phyloP scores from a whole-genome alignment of 2,329 filamentous ascomycete genomes.

The Stachybotrys elegans region DNA sequence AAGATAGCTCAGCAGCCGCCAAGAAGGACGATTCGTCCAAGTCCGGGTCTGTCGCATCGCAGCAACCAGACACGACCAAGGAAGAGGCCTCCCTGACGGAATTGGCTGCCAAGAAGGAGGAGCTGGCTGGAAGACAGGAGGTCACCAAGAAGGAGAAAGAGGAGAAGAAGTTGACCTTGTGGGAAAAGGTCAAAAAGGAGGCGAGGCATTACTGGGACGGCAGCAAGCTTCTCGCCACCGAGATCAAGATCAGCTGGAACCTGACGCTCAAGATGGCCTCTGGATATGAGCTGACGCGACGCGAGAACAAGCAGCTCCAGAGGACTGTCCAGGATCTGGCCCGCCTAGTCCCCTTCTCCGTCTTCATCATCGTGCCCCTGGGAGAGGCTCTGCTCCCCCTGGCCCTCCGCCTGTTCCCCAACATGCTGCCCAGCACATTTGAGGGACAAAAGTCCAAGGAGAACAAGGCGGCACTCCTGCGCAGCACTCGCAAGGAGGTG shows the following conservation, averaged over 20 bases:
- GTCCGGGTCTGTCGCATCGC: slow-evolving; percentile 20
- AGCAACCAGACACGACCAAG: slow-evolving; percentile 30
- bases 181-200: slow-evolving; percentile 94
- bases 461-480: slow-evolving; percentile 73
- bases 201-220: slow-evolving; percentile 96
- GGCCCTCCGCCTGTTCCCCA: slow-evolving; percentile 92
- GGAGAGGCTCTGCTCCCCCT: slow-evolving; percentile 89
- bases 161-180: slow-evolving; percentile 80
- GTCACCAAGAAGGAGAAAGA: slow-evolving; percentile 54
- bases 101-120: slow-evolving; percentile 59
- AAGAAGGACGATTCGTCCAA: slow-evolving; percentile 23
- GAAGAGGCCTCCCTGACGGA: slow-evolving; percentile 50
- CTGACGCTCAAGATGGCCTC: slow-evolving; percentile 96
- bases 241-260: slow-evolving; percentile 87
- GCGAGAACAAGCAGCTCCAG: slow-evolving; percentile 88
- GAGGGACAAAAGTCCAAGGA: slow-evolving; percentile 90
- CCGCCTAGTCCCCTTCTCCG: slow-evolving; percentile 89
- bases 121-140: slow-evolving; percentile 55
- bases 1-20: slow-evolving; percentile 37
- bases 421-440: slow-evolving; percentile 94
- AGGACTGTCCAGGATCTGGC: slow-evolving; percentile 91
- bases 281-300: slow-evolving; percentile 90
- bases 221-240: slow-evolving; percentile 86
- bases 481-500: slow-evolving; percentile 88
- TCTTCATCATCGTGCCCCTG: slow-evolving; percentile 95